phyloP scores from a whole-genome alignment of 2,329 filamentous ascomycete genomes.

The Epichloe glyceriae region DNA sequence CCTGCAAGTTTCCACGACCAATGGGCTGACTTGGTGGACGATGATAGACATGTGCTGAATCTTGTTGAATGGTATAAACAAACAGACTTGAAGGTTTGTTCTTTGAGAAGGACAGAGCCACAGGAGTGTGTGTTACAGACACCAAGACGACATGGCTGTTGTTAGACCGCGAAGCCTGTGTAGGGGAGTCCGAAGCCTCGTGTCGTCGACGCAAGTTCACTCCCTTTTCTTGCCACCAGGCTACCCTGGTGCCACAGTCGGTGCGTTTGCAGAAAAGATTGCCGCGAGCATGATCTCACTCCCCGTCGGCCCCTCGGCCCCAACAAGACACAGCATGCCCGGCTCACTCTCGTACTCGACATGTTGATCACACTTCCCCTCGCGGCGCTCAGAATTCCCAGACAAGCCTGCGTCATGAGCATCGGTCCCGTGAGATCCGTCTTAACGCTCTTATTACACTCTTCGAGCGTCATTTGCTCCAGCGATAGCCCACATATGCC shows the following conservation, averaged over 20 bases:
- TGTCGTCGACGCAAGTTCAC: conserved; percentile 48
- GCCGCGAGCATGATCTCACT: conserved; percentile 7
- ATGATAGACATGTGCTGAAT: not conserved
- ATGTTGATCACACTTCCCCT: conserved; percentile 29
- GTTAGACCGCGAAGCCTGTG: conserved; percentile 44
- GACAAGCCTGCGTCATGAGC: conserved; percentile 17
- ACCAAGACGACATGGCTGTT: conserved; percentile 38
- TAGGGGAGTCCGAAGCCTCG: conserved; percentile 40
- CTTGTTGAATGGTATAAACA: no score
- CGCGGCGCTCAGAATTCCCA: conserved; percentile 13
- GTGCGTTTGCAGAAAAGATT: conserved; percentile 15
- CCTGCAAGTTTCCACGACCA: not conserved
- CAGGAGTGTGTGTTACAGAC: not conserved
- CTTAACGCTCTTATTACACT: conserved; percentile 23
- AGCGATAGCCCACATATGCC: conserved; percentile 18
- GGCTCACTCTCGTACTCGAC: conserved; percentile 32
- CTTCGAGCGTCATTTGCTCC: conserved; percentile 21
- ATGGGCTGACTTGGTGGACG: not conserved
- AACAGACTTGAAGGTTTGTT: not conserved
- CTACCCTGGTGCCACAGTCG: conserved; percentile 11
- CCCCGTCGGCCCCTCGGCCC: no score
- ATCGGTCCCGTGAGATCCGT: conserved; percentile 25
- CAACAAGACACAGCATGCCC: conserved; percentile 10
- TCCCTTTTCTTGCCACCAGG: conserved; percentile 14
- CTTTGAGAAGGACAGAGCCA: not conserved